phyloP scores from a whole-genome alignment of 2,329 filamentous ascomycete genomes.

The Fusarium nurragi region DNA sequence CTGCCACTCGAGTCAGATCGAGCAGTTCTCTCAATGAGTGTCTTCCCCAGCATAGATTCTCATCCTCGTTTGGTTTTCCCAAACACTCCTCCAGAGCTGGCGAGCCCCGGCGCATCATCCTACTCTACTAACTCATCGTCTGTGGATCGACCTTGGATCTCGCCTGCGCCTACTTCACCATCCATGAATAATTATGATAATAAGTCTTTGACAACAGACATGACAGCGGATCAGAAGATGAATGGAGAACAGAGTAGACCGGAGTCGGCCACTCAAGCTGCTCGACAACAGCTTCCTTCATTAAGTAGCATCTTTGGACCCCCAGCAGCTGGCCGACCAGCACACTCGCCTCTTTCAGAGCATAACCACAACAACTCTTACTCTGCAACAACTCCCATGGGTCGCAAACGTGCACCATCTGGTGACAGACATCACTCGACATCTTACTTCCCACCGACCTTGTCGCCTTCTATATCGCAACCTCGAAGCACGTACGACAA shows the following conservation, averaged over 20 bases:
- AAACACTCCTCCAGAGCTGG: constrained; percentile 64
- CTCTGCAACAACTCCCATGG: constrained; percentile 57
- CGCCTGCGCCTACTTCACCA: constrained; percentile 55
- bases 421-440: constrained; percentile 52
- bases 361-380: constrained; percentile 57
- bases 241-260: constrained; percentile 51
- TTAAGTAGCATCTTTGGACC: constrained; percentile 67
- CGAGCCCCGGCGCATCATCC: constrained; percentile 61
- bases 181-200: constrained; percentile 69
- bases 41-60: constrained; percentile 61
- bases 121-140: constrained; percentile 57
- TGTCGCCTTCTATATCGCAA: constrained; percentile 53
- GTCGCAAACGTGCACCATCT: constrained; percentile 56
- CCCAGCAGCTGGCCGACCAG: constrained; percentile 54
- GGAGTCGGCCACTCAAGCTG: constrained; percentile 46
- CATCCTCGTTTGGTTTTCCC: constrained; percentile 61
- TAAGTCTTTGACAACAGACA: constrained; percentile 55
- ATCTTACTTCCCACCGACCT: constrained; percentile 59
- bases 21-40: constrained; percentile 63
- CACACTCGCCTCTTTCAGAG: constrained; percentile 59
- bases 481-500: constrained; percentile 59
- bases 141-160: constrained; percentile 58
- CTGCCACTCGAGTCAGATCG: constrained; percentile 43
- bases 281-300: constrained; percentile 62
- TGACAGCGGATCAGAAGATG: constrained; percentile 52